These are phyloP conservation scores for Thielaviopsis musarum DNA, from an alignment of 2,329 filamentous ascomycete species.

Conservation along the genomic window DNA sequence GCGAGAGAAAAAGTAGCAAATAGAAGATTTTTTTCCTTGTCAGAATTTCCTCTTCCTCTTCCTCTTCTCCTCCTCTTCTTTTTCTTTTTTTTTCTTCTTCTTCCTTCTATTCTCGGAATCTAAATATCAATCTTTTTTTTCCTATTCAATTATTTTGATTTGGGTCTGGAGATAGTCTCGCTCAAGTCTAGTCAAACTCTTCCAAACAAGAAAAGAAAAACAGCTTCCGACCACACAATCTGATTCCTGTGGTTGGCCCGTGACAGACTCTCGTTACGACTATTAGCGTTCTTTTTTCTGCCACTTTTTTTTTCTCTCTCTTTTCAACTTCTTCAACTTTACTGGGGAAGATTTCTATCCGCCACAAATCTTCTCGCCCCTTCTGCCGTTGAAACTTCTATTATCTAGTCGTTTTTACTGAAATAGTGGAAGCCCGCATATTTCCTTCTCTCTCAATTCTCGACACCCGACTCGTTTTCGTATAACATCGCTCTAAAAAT, in stretches of 20 bases:
- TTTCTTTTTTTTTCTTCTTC: not conserved
- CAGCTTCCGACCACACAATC: not conserved
- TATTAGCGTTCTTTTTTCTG: conserved; percentile 3
- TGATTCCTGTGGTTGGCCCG: conserved; percentile 3
- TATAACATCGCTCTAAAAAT: conserved; percentile 9
- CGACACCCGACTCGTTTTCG: not conserved
- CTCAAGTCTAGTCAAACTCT: not conserved
- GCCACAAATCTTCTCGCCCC: not conserved
- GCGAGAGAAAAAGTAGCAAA: not conserved
- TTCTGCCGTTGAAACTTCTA: not conserved
- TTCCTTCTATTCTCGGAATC: not conserved
- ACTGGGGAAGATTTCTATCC: not conserved
- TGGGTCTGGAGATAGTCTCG: not conserved
- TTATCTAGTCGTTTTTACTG: not conserved
- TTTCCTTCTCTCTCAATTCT: not conserved
- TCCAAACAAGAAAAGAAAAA: no score
- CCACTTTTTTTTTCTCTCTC: not conserved
- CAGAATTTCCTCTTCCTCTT: not conserved
- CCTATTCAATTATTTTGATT: not conserved
- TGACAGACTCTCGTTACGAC: conserved; percentile 1
- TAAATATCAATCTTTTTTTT: not conserved
- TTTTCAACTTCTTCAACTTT: not conserved
- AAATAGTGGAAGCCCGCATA: not conserved
- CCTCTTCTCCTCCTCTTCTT: not conserved
- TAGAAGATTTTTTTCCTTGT: not conserved